phyloP scores from a whole-genome alignment of 2,329 filamentous ascomycete genomes.

The Aspergillaceae sp. region DNA sequence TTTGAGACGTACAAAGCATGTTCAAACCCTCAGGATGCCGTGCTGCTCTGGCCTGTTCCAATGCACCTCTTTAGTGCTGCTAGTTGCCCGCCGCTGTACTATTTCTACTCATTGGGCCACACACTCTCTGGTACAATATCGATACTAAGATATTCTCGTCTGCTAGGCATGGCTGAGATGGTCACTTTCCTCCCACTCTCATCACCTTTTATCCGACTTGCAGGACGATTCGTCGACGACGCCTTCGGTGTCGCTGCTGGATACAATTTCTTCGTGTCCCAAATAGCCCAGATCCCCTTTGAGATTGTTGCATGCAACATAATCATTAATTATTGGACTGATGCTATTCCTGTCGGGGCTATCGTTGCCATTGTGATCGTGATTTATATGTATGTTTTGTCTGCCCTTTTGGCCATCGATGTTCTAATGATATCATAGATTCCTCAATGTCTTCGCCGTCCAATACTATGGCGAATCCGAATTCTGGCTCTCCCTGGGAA shows the following conservation, averaged over 20 bases:
- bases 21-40: conserved; percentile 10
- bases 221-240: conserved; percentile 41
- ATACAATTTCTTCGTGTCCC: conserved; percentile 46
- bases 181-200: conserved; percentile 42
- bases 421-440: conserved; percentile 8
- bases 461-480: conserved; percentile 70
- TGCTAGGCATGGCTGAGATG: conserved; percentile 38
- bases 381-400: conserved; percentile 33
- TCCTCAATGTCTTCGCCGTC: conserved; percentile 62
- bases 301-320: conserved; percentile 45
- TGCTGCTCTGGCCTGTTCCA: neutral
- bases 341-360: conserved; percentile 37
- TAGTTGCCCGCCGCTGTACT: too few species aligned
- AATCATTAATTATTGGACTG: conserved; percentile 44
- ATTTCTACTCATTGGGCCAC: conserved; percentile 4
- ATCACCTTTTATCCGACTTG: conserved; percentile 40
- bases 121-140: neutral
- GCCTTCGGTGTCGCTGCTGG: conserved; percentile 41
- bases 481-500: conserved; percentile 64
- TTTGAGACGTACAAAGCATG: neutral
- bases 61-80: neutral
- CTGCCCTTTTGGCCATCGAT: neutral
- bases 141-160: neutral
- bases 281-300: conserved; percentile 44
- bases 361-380: conserved; percentile 40